These are phyloP conservation scores for Rhodosporidiobolus sp. DNA, from an alignment of 768 basidiomycete genomes.

Conservation along the genomic window DNA sequence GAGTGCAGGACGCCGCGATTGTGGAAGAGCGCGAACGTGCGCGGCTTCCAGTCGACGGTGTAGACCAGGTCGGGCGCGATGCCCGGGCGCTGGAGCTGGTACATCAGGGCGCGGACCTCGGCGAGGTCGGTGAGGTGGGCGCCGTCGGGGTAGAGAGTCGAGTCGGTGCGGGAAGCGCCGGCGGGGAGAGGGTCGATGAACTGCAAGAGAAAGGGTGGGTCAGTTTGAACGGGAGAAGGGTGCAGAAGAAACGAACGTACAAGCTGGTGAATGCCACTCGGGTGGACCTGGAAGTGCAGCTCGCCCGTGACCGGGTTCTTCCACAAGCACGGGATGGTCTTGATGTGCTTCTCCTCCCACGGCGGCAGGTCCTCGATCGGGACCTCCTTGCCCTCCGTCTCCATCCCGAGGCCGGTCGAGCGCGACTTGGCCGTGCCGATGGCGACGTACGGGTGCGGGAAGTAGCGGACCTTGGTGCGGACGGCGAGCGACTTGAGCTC, in stretches of 20 bases:
- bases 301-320: slow-evolving; percentile 82
- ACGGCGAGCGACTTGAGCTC: slow-evolving; percentile 77
- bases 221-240: neutral
- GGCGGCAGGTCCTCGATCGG: slow-evolving; percentile 64
- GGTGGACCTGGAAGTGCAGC: slow-evolving; percentile 87
- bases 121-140: slow-evolving; percentile 69
- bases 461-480: slow-evolving; percentile 68
- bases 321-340: slow-evolving; percentile 77
- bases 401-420: slow-evolving; percentile 78
- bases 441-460: slow-evolving; percentile 86
- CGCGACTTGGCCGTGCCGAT: slow-evolving; percentile 73
- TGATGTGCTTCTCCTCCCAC: slow-evolving; percentile 76
- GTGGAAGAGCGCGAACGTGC: slow-evolving; percentile 79
- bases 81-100: slow-evolving; percentile 82
- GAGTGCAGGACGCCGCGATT: slow-evolving; percentile 77
- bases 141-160: slow-evolving; percentile 78
- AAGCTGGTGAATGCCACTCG: slow-evolving; percentile 30
- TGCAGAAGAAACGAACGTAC: neutral
- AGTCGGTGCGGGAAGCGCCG: slow-evolving; percentile 56
- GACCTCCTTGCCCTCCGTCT: slow-evolving; percentile 70
- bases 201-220: slow-evolving; percentile 47
- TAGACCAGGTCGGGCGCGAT: slow-evolving; percentile 82
- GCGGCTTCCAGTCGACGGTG: slow-evolving; percentile 78
- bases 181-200: slow-evolving; percentile 69
- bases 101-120: slow-evolving; percentile 68